Evolutionary conservation across 2,329 filamentous ascomycete species (phyloP), one percentile per base, ranked within the genome.

Genomic region (Aspergillus caelatus): DNA sequence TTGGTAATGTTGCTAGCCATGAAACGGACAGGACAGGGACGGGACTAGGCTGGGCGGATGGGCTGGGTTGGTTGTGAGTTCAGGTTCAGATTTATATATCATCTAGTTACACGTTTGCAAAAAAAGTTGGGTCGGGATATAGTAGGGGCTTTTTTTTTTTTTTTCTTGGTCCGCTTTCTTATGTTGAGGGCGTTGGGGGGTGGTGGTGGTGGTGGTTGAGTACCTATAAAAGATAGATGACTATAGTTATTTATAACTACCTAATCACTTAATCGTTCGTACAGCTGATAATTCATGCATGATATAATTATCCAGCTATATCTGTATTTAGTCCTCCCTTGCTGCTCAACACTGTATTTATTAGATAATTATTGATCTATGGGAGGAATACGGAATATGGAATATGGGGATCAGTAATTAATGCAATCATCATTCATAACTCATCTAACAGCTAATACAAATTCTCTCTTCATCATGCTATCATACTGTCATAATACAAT

Each of bases 401-500:
- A n/a, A n/a, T n/a, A n/a, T n/a, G n/a, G n/a, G n/a, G 14, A 7
- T 14, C 6, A 16, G 32, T 14, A 8, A 16, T 7, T 34, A 62
- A 48, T 46, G 30, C 52, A 53, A 48, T 55, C 52, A 48, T 59
- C 60, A 67, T 62, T 67, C 65, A 67, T 67, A 53, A 63, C 45
- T 68, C 66, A 64, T 67, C 60, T 57, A 62, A 58, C 58, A 46
- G 55, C 52, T 55, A 55, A 55, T 34, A 32, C 48, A 39, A 39
- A 55, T 55, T 55, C 32, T 36, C 14, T 56, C 54, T 52, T 32
- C 21, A 41, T 60, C 61, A 62, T 50, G 30, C 48, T 56, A 54
- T 58, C 63, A 62, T 65, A 28, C 39, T 52, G 61, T 65, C 63
- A 65, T 57, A 65, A 58, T 65, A 60, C 55, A 64, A 52, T 43